A percentile compares a stretch with the other conserved stretches of the same genome.
These are phyloP conservation scores for Gaertneriomyces sp. DNA, from an alignment of 192 early-diverging fungal genomes.

Conservation along the genomic window DNA sequence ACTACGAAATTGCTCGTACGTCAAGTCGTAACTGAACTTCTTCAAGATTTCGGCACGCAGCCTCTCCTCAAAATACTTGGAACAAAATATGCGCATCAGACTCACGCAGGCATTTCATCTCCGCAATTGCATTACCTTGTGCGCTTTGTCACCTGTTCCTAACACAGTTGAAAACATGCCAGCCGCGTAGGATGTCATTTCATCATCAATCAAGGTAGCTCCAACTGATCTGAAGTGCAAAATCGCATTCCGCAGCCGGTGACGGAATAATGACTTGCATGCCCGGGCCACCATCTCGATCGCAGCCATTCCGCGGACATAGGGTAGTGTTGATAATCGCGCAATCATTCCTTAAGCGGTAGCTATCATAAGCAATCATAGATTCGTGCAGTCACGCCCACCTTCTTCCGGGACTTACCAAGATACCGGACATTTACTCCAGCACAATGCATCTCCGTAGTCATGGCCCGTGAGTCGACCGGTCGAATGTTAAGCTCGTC, in stretches of 20 bases:
- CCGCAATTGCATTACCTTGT: conserved; percentile 22
- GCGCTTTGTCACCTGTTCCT: conserved; percentile 31
- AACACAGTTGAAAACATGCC: conserved; percentile 40
- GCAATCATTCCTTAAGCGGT: conserved; percentile 38
- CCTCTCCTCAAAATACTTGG: conserved; percentile 45
- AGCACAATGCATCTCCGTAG: conserved; percentile 37
- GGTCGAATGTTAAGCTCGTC: conserved; percentile 49
- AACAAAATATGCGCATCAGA: neutral
- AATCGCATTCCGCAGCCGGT: conserved; percentile 39
- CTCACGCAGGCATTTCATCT: conserved; percentile 1
- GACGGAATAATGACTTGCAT: conserved; percentile 41
- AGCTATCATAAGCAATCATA: neutral
- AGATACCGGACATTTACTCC: conserved; percentile 59
- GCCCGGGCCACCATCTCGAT: conserved; percentile 52
- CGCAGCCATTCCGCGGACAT: conserved; percentile 41
- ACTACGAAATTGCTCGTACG: conserved; percentile 21
- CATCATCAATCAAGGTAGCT: conserved; percentile 51
- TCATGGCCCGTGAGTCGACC: conserved; percentile 37
- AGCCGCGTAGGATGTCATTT: conserved; percentile 39
- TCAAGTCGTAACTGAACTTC: conserved; percentile 45
- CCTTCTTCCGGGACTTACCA: conserved; percentile 21
- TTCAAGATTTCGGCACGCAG: conserved; percentile 31
- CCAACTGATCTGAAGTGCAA: conserved; percentile 49
- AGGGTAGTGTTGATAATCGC: conserved; percentile 44
- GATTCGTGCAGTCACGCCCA: neutral